Base-by-base conservation (phyloP, 306 rosid species). In the Malus fusca region DNA sequence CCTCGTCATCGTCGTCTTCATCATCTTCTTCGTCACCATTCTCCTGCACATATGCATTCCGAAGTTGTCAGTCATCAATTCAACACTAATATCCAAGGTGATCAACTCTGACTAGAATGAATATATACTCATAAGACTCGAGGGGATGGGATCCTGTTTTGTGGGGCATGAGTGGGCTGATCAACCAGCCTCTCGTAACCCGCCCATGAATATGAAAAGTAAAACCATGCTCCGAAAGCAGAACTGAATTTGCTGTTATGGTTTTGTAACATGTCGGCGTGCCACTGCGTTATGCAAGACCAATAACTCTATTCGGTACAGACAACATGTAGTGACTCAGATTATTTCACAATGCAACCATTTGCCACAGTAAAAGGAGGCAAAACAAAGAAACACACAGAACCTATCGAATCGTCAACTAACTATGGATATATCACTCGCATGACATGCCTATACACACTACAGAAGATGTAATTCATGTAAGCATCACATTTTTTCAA, bases 21-120 rank as follows among this genome's bases (percentile, higher is more conserved):
- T 59, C 80, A 12, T 71, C 70, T 18, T 44, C 70, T 11, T 60
- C 80, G 17, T 71, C 76, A 51, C 72, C 81, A 35, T 70, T 71
- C 64, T 82, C 88, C 88, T 85, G 84, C 51, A 31, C 53, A 59
- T 11, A n/a, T 22, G 19, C 11, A 60, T 28, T 17, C 63, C n/a
- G 71, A 55, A 53, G 19, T 59, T 59, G 51, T 73, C 35, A 33
- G 48, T 63, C 4, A 40, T 30, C 21, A 21, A 25, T 30, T 40
- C 10, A 35, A 64, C 6, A 17, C 18, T 15, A 72, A n/a, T 21
- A 55, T 31, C 30, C 21, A n/a, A n/a, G 18, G 51, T 18, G 4
- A 59, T 37, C 11, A 71, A 11, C 52, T 71, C 75, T 11, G 62
- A 23, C 30, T 22, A 13, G 15, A 31, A 17, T 3, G 44, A 15